A percentile compares a stretch with the other conserved stretches of the same genome.
Conservation (phyloP, 2,329 filamentous ascomycete genomes). For the Catunica adiposa region DNA sequence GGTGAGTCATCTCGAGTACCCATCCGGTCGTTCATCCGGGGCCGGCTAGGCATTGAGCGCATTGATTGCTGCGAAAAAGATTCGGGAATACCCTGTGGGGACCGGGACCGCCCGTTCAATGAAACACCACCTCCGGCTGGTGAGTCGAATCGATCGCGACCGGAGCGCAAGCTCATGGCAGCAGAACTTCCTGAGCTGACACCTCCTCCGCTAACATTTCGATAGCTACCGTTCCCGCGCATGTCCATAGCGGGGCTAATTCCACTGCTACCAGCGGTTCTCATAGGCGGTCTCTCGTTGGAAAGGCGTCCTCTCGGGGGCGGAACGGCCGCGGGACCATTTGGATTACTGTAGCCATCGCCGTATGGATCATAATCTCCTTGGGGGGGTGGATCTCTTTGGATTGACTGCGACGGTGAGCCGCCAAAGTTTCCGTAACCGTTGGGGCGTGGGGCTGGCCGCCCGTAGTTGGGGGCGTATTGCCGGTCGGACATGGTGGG, state of each 20-base stretch:
- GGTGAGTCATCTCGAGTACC: constrained; percentile 8
- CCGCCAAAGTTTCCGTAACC: constrained; percentile 29
- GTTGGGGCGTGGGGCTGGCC: constrained; percentile 19
- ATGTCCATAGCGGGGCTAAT: constrained; percentile 7
- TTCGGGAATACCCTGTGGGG: constrained; percentile 5
- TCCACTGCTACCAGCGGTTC: neutral
- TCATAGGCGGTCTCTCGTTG: constrained; percentile 7
- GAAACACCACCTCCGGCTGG: constrained; percentile 7
- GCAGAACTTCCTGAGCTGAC: constrained; percentile 9
- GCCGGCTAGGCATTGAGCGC: constrained; percentile 23
- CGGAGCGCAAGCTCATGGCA: constrained; percentile 10
- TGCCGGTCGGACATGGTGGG: constrained; percentile 10
- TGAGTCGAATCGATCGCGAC: constrained; percentile 11
- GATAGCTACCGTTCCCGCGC: constrained; percentile 6
- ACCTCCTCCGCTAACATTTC: constrained; percentile 10
- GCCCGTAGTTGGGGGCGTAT: constrained; percentile 8
- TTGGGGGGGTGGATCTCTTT: neutral
- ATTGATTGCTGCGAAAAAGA: constrained; percentile 9
- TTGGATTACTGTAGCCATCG: constrained; percentile 28
- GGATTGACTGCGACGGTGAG: neutral
- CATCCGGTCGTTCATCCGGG: constrained; percentile 16
- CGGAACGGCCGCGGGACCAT: neutral
- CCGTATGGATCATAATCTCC: constrained; percentile 30
- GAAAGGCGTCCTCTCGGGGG: constrained; percentile 11
- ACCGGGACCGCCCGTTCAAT: constrained; percentile 7